phyloP scores from a whole-genome alignment of 805 yeast genomes.

The Kodamaea kakaduensis region DNA sequence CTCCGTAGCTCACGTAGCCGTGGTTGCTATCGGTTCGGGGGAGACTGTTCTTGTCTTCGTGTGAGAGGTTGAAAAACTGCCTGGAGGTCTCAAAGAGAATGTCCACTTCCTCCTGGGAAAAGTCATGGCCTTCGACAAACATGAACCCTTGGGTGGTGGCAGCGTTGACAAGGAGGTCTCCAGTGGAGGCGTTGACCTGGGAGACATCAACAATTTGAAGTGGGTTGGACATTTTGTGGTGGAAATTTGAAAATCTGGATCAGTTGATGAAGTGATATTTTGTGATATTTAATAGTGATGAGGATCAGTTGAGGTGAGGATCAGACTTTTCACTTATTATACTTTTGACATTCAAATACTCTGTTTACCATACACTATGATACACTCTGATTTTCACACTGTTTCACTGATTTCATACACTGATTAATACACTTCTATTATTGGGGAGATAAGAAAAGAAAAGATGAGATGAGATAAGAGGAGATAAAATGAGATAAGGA shows the following conservation, averaged over 20 bases:
- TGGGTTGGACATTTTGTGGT: slow-evolving; percentile 34
- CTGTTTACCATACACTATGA: too few species aligned
- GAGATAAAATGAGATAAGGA: too few species aligned
- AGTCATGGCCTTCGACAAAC: slow-evolving; percentile 65
- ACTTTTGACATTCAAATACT: too few species aligned
- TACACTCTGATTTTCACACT: too few species aligned
- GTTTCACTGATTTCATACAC: too few species aligned
- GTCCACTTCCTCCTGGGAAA: slow-evolving; percentile 52
- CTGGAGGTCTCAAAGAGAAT: slow-evolving; percentile 46
- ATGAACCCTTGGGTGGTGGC: slow-evolving; percentile 64
- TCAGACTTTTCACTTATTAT: too few species aligned
- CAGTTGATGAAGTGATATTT: too few species aligned
- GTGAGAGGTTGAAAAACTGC: slow-evolving; percentile 49
- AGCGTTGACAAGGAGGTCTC: slow-evolving; percentile 51
- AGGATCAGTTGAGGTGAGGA: too few species aligned
- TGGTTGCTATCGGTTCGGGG: slow-evolving; percentile 53
- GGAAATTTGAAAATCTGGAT: background rate
- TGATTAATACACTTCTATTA: too few species aligned
- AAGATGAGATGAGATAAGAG: too few species aligned
- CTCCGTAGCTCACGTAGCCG: slow-evolving; percentile 56
- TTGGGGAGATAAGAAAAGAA: too few species aligned
- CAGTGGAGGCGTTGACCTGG: slow-evolving; percentile 39
- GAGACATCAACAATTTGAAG: slow-evolving; percentile 57
- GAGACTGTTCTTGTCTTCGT: slow-evolving; percentile 45
- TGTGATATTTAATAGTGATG: too few species aligned